Conservation (phyloP, 441 rosid genomes). For the Jatropha podagrica region DNA sequence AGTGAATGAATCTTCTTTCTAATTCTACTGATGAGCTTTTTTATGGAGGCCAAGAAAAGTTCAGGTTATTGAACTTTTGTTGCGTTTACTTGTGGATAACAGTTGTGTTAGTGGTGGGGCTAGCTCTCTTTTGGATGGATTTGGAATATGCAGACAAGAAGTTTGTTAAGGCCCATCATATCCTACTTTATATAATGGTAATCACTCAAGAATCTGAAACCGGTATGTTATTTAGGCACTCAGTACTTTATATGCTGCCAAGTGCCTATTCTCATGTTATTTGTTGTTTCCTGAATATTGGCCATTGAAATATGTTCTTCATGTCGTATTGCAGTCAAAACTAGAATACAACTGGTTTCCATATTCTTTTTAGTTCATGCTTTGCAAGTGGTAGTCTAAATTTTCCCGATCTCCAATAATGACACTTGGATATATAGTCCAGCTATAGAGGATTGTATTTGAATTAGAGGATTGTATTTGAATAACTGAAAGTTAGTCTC, state of each 20-base stretch:
- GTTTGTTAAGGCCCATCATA: neutral
- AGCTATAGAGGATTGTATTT: too few relatives aligned
- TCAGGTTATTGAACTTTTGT: neutral
- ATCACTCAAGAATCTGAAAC: neutral
- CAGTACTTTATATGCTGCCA: neutral
- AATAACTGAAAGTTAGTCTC: too few relatives aligned
- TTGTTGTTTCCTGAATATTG: neutral
- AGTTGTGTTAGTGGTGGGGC: conserved; percentile 3
- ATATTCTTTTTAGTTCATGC: neutral
- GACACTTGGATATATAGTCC: too few relatives aligned
- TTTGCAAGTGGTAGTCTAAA: neutral
- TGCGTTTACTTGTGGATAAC: neutral
- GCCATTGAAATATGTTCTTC: too few relatives aligned
- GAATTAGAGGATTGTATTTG: too few relatives aligned
- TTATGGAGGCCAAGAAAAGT: neutral
- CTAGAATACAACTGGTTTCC: too few relatives aligned
- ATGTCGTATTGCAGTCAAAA: too few relatives aligned
- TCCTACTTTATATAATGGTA: neutral
- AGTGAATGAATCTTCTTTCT: neutral
- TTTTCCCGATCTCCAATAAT: too few relatives aligned
- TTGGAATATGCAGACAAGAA: neutral
- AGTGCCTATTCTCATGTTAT: too few relatives aligned
- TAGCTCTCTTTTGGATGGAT: neutral
- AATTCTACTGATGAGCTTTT: neutral
- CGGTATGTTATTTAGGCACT: neutral